Evolutionary conservation across 192 early-diverging fungal genomes (phyloP), one percentile per base, ranked within the genome.

Genomic region (Coemansia sp.): DNA sequence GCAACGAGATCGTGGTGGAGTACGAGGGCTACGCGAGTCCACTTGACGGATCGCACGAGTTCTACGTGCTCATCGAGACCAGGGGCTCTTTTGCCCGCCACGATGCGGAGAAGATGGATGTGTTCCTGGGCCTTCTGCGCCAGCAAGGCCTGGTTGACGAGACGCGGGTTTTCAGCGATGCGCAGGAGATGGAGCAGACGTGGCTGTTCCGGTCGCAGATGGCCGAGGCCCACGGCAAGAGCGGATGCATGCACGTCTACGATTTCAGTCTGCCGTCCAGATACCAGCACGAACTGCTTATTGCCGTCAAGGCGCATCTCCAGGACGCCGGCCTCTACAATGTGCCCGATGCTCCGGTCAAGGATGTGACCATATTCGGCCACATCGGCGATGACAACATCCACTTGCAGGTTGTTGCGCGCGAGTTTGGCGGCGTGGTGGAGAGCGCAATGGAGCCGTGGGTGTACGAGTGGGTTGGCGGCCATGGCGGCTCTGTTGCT

Each of bases 331-430:
- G 67, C 2, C 45, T 84, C 7, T 84, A 73, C 57, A 72, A 74
- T 9, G 78, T 85, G 15, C 67, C 77, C 1, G 61, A 61, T 12
- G 38, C 74, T 3, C 75, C 71, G 5, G 88, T 95, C 5, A 89
- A 78, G 47, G 86, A 90, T 45, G 90, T 98, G 3, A 91, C 93
- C 42, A 93, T 93, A 42, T 99, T 92, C 83, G 96, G 97, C 5
- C 98, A 99, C 71, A 87, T 99, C 43, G 98, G 98, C 47, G 98
- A 99, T 77, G 95, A 88, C 49, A 99, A 99, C 72, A 75, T 99
- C 61, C 98, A 99, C 76, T 79, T 99, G 53, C 94, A 95, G 73
- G 91, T 95, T 23, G 85, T 90, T 6, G 86, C 93, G 4, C 83
- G 84, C 3, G 84, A 79, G 39, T 93, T 87, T 76, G 85, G 86